Conservation (phyloP, 192 early-diverging fungal species). For the Mortierella alpina region DNA sequence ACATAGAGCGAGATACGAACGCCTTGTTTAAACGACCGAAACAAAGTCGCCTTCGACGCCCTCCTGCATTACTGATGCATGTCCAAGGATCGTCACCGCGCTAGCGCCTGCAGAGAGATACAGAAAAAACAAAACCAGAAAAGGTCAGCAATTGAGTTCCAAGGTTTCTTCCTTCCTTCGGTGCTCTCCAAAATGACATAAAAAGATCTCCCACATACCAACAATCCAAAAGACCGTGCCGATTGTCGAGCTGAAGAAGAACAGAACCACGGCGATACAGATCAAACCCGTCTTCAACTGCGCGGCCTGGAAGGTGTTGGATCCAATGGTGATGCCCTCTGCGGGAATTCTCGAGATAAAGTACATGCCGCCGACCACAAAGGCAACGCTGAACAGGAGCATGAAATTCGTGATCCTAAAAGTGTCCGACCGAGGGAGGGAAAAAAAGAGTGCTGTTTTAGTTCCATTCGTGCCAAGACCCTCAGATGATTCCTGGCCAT, state of each 20-base stretch:
- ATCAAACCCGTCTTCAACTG: slow-evolving; percentile 60
- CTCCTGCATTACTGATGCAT: slow-evolving; percentile 68
- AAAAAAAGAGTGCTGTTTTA: not conserved
- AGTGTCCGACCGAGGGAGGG: not conserved
- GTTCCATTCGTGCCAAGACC: not conserved
- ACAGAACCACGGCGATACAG: slow-evolving; percentile 57
- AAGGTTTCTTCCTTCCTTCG: not conserved
- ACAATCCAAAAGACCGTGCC: slow-evolving; percentile 71
- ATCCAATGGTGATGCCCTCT: slow-evolving; percentile 55
- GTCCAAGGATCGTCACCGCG: slow-evolving; percentile 64
- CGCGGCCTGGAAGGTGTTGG: slow-evolving; percentile 42
- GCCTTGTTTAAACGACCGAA: slow-evolving; percentile 29
- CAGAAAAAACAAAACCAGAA: not conserved
- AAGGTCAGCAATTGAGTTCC: not conserved
- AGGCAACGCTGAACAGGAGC: slow-evolving; percentile 62
- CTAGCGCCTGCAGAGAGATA: slow-evolving; percentile 58
- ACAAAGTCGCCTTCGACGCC: slow-evolving; percentile 66
- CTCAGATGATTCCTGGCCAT: not conserved
- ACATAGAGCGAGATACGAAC: no score
- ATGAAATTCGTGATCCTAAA: slow-evolving; percentile 62
- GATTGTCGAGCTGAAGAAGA: slow-evolving; percentile 63
- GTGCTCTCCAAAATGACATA: not conserved
- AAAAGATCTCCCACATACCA: slow-evolving; percentile 49
- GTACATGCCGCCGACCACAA: slow-evolving; percentile 61
- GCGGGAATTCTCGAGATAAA: slow-evolving; percentile 58